Evolutionary conservation across 2,329 filamentous ascomycete genomes (phyloP).

Genomic region (Aspergillus arachidicola): DNA sequence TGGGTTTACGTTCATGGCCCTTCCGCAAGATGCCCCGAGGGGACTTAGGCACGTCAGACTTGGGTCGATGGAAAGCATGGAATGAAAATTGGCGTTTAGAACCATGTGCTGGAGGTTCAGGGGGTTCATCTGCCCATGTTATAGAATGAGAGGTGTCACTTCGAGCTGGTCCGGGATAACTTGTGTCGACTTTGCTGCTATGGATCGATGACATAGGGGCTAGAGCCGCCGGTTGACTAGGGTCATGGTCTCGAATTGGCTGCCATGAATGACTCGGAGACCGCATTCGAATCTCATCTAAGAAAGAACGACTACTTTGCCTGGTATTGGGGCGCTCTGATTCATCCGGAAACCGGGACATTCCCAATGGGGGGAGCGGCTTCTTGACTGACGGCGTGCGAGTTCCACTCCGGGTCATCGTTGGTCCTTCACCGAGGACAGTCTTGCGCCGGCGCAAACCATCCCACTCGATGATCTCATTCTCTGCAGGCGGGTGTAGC

Average conservation of each 20-base stretch:
- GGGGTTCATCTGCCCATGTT: slow-evolving; percentile 37
- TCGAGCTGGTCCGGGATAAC: slow-evolving; percentile 30
- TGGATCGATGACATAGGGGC: slow-evolving; percentile 59
- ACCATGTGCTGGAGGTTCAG: slow-evolving; percentile 48
- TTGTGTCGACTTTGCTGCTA: slow-evolving; percentile 51
- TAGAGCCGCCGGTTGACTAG: slow-evolving; percentile 62
- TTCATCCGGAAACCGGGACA: slow-evolving; percentile 78
- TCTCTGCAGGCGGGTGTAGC: slow-evolving; percentile 75
- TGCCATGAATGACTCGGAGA: slow-evolving; percentile 41
- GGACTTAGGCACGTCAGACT: slow-evolving; percentile 27
- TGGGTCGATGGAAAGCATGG: slow-evolving; percentile 71
- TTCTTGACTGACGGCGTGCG: slow-evolving; percentile 48
- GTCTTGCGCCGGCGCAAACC: slow-evolving; percentile 76
- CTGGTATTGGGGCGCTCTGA: slow-evolving; percentile 29
- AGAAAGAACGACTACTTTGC: slow-evolving; percentile 37
- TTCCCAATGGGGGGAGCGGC: slow-evolving; percentile 77
- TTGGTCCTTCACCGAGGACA: slow-evolving; percentile 50
- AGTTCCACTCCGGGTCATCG: slow-evolving; percentile 39
- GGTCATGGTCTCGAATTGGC: slow-evolving; percentile 32
- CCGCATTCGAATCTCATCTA: slow-evolving; percentile 42
- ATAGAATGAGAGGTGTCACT: slow-evolving; percentile 45
- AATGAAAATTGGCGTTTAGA: slow-evolving; percentile 87
- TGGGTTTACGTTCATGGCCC: slow-evolving; percentile 54
- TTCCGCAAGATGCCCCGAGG: slow-evolving; percentile 45
- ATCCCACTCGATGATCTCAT: slow-evolving; percentile 87